Percentiles rank a stretch among this genome's conserved stretches.
Evolutionary conservation across 1,284 basidiomycete genomes (phyloP).

Genomic region (Sphaerobolus stellatus): DNA sequence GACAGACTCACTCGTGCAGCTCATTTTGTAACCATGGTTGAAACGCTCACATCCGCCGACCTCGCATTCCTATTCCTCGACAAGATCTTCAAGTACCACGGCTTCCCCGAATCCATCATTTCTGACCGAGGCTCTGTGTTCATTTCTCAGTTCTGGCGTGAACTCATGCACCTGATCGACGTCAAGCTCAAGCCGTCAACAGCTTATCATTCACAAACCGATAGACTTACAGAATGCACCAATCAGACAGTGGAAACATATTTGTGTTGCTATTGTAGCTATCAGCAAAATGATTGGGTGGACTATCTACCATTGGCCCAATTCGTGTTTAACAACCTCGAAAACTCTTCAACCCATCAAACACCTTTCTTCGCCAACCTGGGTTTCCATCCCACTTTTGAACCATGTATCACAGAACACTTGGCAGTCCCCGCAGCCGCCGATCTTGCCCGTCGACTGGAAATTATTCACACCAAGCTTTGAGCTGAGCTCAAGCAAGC

Average conservation of each 20-base stretch:
- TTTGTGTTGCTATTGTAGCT: conserved; percentile 20
- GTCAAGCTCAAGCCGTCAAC: conserved; percentile 21
- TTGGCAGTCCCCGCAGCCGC: too few species aligned
- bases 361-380: conserved; percentile 28
- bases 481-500: too few species aligned
- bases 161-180: conserved; percentile 11
- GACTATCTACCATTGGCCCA: conserved; percentile 30
- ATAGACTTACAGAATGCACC: conserved; percentile 28
- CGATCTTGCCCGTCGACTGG: too few species aligned
- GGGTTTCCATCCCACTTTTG: conserved; percentile 10
- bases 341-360: conserved; percentile 23
- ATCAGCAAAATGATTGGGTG: conserved; percentile 39
- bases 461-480: too few species aligned
- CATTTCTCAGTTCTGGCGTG: conserved; percentile 19
- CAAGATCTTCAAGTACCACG: conserved; percentile 12
- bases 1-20: conserved; percentile 37
- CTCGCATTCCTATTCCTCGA: conserved; percentile 19
- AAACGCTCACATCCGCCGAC: conserved; percentile 31
- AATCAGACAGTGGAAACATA: conserved; percentile 27
- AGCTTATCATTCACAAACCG: conserved; percentile 24
- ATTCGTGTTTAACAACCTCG: conserved; percentile 33
- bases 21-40: conserved; percentile 20
- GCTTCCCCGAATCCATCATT: conserved; percentile 2
- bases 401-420: too few species aligned
- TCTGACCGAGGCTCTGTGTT: conserved; percentile 10